Evolutionary conservation across 2,329 filamentous ascomycete species (phyloP).

Genomic region (Aspergillus sp.): DNA sequence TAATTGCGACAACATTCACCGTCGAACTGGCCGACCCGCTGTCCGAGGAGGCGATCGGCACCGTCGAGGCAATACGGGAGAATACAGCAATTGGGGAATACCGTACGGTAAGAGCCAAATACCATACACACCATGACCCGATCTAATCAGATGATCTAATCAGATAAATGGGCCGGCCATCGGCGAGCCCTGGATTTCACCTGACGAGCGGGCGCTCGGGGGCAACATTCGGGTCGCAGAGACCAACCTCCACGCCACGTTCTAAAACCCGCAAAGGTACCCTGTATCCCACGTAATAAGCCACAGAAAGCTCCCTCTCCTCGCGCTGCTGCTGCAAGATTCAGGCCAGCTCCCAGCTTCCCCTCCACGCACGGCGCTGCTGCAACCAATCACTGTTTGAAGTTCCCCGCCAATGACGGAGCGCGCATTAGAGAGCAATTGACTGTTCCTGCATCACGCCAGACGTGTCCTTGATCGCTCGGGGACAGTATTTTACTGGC

Average conservation of each 20-base stretch:
- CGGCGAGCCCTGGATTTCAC: slow-evolving; percentile 14
- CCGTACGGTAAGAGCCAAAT: not conserved
- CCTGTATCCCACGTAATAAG: slow-evolving; percentile 6
- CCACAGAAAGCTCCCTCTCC: not conserved
- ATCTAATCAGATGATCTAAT: slow-evolving; percentile 32
- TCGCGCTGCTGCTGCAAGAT: not conserved
- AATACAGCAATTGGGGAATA: not conserved
- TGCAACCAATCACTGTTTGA: slow-evolving; percentile 9
- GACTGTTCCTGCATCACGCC: slow-evolving; percentile 17
- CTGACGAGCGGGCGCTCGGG: not conserved
- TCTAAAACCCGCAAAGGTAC: not conserved
- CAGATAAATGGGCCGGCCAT: slow-evolving; percentile 22
- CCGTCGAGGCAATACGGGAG: not conserved
- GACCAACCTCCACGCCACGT: slow-evolving; percentile 9
- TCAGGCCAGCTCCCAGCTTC: not conserved
- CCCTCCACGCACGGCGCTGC: slow-evolving; percentile 8
- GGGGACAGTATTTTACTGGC: slow-evolving; percentile 1
- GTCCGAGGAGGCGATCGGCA: too few relatives aligned
- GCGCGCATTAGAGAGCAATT: slow-evolving; percentile 17
- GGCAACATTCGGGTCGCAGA: not conserved
- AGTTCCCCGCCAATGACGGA: slow-evolving; percentile 15
- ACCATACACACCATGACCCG: not conserved
- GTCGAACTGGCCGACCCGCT: too few relatives aligned
- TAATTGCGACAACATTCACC: too few relatives aligned
- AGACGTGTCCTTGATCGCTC: slow-evolving; percentile 8